Evolutionary conservation across 139 green algal species (phyloP), one percentile per base, ranked within the genome.

Genomic region (Astrephomene gubernaculifera): DNA sequence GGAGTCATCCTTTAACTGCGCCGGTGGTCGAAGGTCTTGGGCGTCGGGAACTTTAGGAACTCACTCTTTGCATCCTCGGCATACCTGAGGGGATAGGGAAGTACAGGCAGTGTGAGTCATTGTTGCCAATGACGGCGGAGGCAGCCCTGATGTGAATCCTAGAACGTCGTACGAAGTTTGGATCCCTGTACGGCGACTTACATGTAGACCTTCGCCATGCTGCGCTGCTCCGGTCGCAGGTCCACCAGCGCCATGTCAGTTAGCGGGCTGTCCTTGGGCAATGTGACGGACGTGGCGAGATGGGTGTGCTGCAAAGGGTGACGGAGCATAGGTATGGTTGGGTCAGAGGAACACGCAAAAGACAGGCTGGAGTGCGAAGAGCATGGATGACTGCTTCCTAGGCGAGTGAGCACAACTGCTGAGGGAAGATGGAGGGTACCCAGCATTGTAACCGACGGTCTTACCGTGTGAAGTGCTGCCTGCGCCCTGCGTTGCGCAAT

Each of bases 401-500:
- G n/a, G n/a, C 8, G 8, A 36, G 8, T 44, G 49, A 25, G 49
- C 49, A 57, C 49, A 57, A 17, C 12, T 57, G 12, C 49, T n/a
- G n/a, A n/a, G n/a, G 17, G 49, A 17, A 57, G 12, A 57, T 57
- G 49, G 49, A 57, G 49, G 49, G 49, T 57, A 57, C 12, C 12
- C 12, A 57, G 19, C 17, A 67, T n/a, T 43, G n/a, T 22, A 43
- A 70, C 36, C 35, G 27, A 71, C 7, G 36, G 14, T 24, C 82
- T 70, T 35, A 88, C 83, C 49, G 76, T 87, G 65, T 90, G 86
- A 0, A 90, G 33, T 2, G 86, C 81, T 5, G 86, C 72, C 45
- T 85, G 71, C 22, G 86, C 57, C 24, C 65, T 75, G 63, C 86
- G 86, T 39, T 90, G 86, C 0, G 79, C 80, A 21, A 67, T 79